Percentiles rank a stretch among this genome's conserved stretches.
Evolutionary conservation across 345 rosid species (phyloP).

Genomic region (Crucihimalaya himalaica): DNA sequence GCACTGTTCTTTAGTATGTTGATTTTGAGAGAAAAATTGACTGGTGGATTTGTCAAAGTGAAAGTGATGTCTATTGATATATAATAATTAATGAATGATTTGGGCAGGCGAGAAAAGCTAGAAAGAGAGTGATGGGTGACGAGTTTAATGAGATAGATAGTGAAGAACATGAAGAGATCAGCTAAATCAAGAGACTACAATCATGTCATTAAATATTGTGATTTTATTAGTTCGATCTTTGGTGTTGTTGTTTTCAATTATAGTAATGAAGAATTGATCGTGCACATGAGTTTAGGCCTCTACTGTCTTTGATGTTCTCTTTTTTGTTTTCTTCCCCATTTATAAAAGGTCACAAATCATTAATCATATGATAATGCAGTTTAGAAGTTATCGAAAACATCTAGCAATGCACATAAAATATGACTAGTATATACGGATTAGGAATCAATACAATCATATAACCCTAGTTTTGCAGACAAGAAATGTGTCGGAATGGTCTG

Average conservation of each 20-base stretch:
- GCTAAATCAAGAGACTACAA: neutral
- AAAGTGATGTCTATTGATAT: neutral
- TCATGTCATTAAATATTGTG: neutral
- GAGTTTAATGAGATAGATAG: constrained; percentile 30
- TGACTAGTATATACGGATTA: too few relatives aligned
- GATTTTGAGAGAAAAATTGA: neutral
- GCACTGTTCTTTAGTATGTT: constrained; percentile 2
- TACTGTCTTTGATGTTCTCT: neutral
- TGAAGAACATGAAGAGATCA: constrained; percentile 28
- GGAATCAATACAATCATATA: too few relatives aligned
- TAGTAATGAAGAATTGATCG: neutral
- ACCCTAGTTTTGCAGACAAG: too few relatives aligned
- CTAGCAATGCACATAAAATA: too few relatives aligned
- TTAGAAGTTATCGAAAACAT: too few relatives aligned
- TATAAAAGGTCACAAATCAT: too few relatives aligned
- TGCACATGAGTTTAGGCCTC: constrained; percentile 18
- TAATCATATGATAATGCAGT: too few relatives aligned
- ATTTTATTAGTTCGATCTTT: neutral
- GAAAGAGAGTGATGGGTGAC: constrained; percentile 35
- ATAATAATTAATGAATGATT: neutral
- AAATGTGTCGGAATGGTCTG: too few relatives aligned
- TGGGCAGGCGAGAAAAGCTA: constrained; percentile 34
- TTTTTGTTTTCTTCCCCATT: too few relatives aligned
- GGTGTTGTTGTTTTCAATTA: constrained; percentile 14
- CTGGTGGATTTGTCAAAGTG: neutral